Evolutionary conservation across 805 yeast genomes (phyloP).

Genomic region (Starmerella tilneyi): DNA sequence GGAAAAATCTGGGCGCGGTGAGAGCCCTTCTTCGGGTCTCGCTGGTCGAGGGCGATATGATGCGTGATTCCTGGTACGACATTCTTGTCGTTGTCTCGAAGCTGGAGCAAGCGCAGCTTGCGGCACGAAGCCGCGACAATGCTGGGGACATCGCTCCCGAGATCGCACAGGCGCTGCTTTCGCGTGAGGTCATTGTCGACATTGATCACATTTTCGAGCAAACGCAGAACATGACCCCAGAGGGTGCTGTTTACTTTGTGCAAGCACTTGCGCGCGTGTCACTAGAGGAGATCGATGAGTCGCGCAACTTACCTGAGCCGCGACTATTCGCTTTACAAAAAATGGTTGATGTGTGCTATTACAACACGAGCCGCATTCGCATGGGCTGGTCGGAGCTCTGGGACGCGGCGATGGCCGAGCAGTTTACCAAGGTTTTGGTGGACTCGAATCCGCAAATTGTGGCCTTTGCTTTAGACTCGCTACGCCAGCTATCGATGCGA

Average conservation of each 20-base stretch:
- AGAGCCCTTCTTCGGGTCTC: conserved; percentile 65
- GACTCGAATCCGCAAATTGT: conserved; percentile 66
- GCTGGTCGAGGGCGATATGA: conserved; percentile 61
- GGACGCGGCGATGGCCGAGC: conserved; percentile 76
- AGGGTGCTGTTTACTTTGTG: conserved; percentile 78
- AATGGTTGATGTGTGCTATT: conserved; percentile 93
- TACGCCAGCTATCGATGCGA: conserved; percentile 84
- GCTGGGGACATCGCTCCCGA: conserved; percentile 32
- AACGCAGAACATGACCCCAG: conserved; percentile 67
- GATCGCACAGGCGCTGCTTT: conserved; percentile 30
- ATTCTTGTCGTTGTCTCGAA: conserved; percentile 76
- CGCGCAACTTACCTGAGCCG: conserved; percentile 72
- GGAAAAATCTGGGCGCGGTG: conserved; percentile 74
- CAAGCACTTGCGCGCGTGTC: conserved; percentile 79
- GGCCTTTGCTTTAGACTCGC: conserved; percentile 84
- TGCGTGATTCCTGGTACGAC: conserved; percentile 75
- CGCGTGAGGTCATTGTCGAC: conserved; percentile 35
- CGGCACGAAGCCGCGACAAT: conserved; percentile 70
- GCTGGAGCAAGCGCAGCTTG: conserved; percentile 78
- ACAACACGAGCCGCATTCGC: conserved; percentile 92
- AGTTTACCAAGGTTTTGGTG: conserved; percentile 76
- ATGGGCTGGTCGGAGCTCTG: conserved; percentile 95
- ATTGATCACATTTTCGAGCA: conserved; percentile 82
- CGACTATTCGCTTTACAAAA: conserved; percentile 88
- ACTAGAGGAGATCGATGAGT: conserved; percentile 79